A percentile compares a stretch with the other conserved stretches of the same genome.
Conservation (phyloP, 148 eudicot genomes). For the Amaranthus cruentus region DNA sequence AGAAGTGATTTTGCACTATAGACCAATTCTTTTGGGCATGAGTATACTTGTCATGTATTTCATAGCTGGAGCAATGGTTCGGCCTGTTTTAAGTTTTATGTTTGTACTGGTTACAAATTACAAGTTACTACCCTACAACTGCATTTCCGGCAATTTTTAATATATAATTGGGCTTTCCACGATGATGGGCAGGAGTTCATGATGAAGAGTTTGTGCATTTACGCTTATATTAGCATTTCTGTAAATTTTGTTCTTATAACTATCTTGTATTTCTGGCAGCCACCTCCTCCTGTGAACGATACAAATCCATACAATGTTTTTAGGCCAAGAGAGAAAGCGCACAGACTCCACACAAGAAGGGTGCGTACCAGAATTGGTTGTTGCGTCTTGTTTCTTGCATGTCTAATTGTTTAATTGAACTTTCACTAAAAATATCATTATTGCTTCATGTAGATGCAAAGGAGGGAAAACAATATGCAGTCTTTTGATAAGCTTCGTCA, state of each 20-base stretch:
- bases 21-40: not conserved
- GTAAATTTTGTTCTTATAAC: not conserved
- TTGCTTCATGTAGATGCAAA: slow-evolving; percentile 60
- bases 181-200: not conserved
- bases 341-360: slow-evolving; percentile 92
- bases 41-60: not conserved
- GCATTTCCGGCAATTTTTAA: not conserved
- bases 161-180: too few relatives aligned
- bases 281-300: slow-evolving; percentile 96
- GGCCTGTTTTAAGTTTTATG: not conserved
- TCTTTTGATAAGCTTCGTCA: slow-evolving; percentile 98
- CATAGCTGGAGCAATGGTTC: not conserved
- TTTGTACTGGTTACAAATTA: not conserved
- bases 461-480: slow-evolving; percentile 98
- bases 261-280: slow-evolving; percentile 41
- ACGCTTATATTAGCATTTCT: slow-evolving; percentile 4
- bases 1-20: not conserved
- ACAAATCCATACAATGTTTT: slow-evolving; percentile 97
- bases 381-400: not conserved
- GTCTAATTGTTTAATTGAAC: not conserved
- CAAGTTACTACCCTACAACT: not conserved
- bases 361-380: slow-evolving; percentile 37
- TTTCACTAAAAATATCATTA: not conserved
- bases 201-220: not conserved
- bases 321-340: slow-evolving; percentile 97